Base-by-base conservation (phyloP, 257 asterid genomes). In the Primulina tabacum region DNA sequence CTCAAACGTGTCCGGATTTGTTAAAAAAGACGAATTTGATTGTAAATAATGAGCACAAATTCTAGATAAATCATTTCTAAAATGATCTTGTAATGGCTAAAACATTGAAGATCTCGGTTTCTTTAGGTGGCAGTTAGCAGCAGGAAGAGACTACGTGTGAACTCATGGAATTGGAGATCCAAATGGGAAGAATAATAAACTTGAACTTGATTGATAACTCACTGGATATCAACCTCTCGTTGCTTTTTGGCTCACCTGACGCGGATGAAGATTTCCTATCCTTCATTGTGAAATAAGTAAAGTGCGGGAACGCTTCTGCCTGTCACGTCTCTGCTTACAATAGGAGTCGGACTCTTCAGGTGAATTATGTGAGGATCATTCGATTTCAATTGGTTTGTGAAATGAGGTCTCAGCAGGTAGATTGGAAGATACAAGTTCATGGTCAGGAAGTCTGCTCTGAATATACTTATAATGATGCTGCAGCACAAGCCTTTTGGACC, bases 401-500 rank as follows among this genome's bases (percentile, higher is more conserved):
- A 90, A 89, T 75, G 99, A 93, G 81, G 97, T 93, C 69, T 96
- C 96, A 47, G 84, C 79, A 71, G 97, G 97, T 65, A 93, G 99
- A 79, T 77, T 93, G 76, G 96, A 87, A 81, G 99, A 93, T 74
- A 93, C 86, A 80, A 93, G 97, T 73, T 97, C n/a, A 81, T 93
- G 16, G 99, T 89, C 76, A 85, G 99, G 68, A 93, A 93, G 76
- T 89, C 96, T 65, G 96, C 99, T 74, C 96, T 93, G 67, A 90
- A 85, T 86, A 79, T 93, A 74, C 92, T 89, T 64, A 90, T 93
- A 79, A 78, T 82, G 85, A 90, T 93, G 99, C 80, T 93, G 71
- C 99, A 90, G 83, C 99, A 93, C 83, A 93, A 90, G 75, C 99
- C 99, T 65, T 93, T 93, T 71, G 99, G 97, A 18, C 99, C 99